phyloP scores from a whole-genome alignment of 2,329 filamentous ascomycete genomes.

The Penicillium aurantiogriseum region DNA sequence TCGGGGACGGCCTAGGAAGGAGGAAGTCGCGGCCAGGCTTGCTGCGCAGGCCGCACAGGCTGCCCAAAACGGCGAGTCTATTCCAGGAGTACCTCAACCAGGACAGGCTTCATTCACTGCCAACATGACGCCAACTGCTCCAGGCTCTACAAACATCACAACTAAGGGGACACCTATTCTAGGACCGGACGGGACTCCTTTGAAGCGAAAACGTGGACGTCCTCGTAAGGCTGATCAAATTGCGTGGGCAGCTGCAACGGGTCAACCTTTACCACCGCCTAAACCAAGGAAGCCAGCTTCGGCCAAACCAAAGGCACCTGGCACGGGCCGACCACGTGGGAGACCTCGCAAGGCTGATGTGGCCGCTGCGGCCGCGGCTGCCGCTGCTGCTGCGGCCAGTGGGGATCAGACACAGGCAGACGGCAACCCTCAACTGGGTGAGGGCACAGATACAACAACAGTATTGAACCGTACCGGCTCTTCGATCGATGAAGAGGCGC shows the following conservation, averaged over 20 bases:
- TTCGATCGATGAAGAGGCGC: constrained; percentile 15
- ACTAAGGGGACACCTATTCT: constrained; percentile 16
- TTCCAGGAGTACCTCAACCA: constrained; percentile 12
- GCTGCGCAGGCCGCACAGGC: constrained; percentile 21
- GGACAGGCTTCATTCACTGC: constrained; percentile 24
- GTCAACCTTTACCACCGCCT: constrained; percentile 19
- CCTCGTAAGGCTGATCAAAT: constrained; percentile 32
- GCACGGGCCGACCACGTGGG: constrained; percentile 35
- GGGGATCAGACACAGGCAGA: constrained; percentile 19
- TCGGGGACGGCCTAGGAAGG: constrained; percentile 28
- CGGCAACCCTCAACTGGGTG: constrained; percentile 6
- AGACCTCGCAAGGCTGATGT: constrained; percentile 37
- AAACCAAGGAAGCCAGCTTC: constrained; percentile 8
- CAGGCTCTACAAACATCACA: constrained; percentile 7
- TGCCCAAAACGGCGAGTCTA: constrained; percentile 15
- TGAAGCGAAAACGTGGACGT: constrained; percentile 32
- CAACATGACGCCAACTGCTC: constrained; percentile 20
- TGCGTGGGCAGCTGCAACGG: constrained; percentile 22
- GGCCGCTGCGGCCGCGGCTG: constrained; percentile 27
- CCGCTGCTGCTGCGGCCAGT: constrained; percentile 24
- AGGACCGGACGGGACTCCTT: constrained; percentile 25
- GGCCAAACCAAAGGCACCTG: constrained; percentile 23
- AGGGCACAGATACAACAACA: constrained; percentile 9
- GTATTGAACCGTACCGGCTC: constrained; percentile 11
- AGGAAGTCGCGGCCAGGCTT: constrained; percentile 24